Base-by-base conservation (phyloP, 2,329 filamentous ascomycete genomes). In the Fusarium luffae region DNA sequence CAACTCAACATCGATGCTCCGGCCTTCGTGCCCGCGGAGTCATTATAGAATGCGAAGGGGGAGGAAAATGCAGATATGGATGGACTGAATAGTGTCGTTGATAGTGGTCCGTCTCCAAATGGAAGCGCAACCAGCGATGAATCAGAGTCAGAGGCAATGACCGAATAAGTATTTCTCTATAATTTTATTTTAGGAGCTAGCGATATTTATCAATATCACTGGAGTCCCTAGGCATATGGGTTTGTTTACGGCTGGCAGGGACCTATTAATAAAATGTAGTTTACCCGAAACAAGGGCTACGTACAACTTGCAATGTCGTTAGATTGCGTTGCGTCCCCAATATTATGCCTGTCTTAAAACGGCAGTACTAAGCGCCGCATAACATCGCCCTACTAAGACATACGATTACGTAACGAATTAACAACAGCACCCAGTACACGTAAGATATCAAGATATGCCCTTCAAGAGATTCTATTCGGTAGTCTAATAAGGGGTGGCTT, bases 141-240 rank as follows among this genome's bases (percentile, higher is more conserved):
- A 10, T n/a, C 18, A 4, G 34, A 11, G 10, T n/a, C 34, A 37
- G 34, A 37, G 9, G 3, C 10, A 37, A 37, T n/a, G 10, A n/a
- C 34, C 6, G 3, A 37, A 37, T 37, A 5, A 37, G 10, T 5
- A n/a, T n/a, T 37, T 37, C 10, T 37, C 3, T 37, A 11, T 1
- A 11, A 1, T 37, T 7, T 11, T n/a, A 5, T n/a, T 37, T 12
- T 37, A 1, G 16, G 16, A 10, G 3, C 16, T 4, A 5, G 5
- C 9, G 9, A 1, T 1, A 37, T 10, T 18, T 9, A 3, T 18
- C 18, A 8, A 37, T 11, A 5, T 18, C 18, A 5, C 16, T 10
- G 8, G 2, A 18, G 11, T 18, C 3, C 9, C 8, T 10, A 34
- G 32, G 9, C 9, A 5, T 18, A 2, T 18, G 18, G 5, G 5